Evolutionary conservation across 1,139 yeast genomes (phyloP), one percentile per base, ranked within the genome.

Genomic region (Geotrichum europaeum): DNA sequence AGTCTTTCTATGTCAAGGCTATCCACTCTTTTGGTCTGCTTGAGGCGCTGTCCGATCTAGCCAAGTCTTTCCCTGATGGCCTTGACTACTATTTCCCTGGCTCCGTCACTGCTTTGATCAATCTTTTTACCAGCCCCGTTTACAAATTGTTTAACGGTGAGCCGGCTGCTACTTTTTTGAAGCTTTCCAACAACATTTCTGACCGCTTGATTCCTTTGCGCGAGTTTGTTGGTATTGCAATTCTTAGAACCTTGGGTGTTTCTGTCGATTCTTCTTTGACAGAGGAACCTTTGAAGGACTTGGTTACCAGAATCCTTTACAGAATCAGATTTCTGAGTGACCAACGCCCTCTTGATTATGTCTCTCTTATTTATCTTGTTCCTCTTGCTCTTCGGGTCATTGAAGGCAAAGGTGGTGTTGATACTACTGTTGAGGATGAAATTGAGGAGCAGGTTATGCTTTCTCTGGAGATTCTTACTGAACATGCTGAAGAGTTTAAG

Each of bases 401-500:
- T 72, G 47, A 78, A 72, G 67, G 68, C 43, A 60, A 82, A 79
- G 62, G 81, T 83, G 51, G 97, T 82, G 71, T 88, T 82, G 76
- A 83, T 79, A 65, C 70, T 47, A 64, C 64, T 45, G 87, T 86
- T 64, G 95, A 88, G 70, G 96, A 89, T 64, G 88, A 87, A 32
- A 89, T 87, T 68, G 98, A 92, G 72, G 98, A 92, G 72, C 96
- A 89, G 67, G 76, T 90, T 55, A 75, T 89, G 61, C 76, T 94
- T 62, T 89, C 94, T 0, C 75, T 92, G 65, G 96, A 91, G 68
- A 84, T 91, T 57, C 78, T 94, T 51, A 79, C 89, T 0, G 79
- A 84, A 13, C 96, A 92, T 70, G 84, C 92, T 18, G 96, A 86
- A 66, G 82, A 81, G 24, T 87, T 90, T 69, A 84, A 81, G 64